Evolutionary conservation across 257 asterid genomes (phyloP), one percentile per base, ranked within the genome.

Genomic region (Fraxinus cuspidata): DNA sequence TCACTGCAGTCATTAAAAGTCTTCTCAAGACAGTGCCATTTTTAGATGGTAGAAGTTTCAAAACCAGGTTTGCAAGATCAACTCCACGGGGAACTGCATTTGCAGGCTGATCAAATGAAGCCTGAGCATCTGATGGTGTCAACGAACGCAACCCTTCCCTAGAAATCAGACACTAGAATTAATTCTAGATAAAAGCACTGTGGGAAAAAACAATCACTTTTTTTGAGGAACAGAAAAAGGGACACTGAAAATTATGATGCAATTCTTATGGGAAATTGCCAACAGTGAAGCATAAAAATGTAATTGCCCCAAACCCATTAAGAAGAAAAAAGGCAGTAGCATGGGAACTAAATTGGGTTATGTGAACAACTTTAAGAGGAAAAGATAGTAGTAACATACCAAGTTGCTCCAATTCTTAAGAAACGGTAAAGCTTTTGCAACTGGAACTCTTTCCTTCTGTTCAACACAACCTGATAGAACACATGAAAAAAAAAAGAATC

Each of bases 1-100:
- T 88, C 82, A 95, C 99, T 13, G 93, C 97, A 63, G 91, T 90
- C 96, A 95, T 92, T 35, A 93, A 63, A 75, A 95, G 94, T 88
- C 97, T 89, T 85, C 99, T 88, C 75, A 95, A 77, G 73, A 90
- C 99, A 10, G 85, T 66, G 71, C 99, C 99, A 35, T 91, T 91
- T 83, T 91, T 87, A 60, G 99, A 92, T 40, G 93, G 94, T 73
- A 95, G 79, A 82, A 95, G 82, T 80, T 82, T 89, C 88, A 93
- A 74, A 70, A 94, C 91, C 71, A 90, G 87, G 83, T 88, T 84
- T 67, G 91, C 90, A 79, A 89, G 81, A 82, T 94, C 89, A 73
- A 81, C 85, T 82, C 79, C 90, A n/a, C 87, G 89, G 34, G 87
- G 47, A 71, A 75, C 83, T 79, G 78, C 87, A 71, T 79, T 80